These are phyloP conservation scores for Stenocarpella maydis DNA, from an alignment of 2,329 filamentous ascomycete species.

Conservation along the genomic window DNA sequence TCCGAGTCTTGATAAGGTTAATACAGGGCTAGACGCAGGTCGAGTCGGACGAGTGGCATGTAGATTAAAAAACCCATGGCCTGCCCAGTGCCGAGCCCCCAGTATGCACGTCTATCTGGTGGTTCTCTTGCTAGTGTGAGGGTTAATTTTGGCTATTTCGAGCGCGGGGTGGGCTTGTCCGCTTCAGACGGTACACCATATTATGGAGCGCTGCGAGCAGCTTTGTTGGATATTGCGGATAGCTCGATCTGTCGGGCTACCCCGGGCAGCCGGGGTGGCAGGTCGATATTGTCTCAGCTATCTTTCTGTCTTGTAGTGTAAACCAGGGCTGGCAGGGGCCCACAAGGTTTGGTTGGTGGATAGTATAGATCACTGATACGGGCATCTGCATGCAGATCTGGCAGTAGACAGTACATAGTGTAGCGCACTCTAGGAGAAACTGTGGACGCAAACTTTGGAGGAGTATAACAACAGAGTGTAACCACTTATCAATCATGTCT, in stretches of 20 bases:
- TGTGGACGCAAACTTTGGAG: slow-evolving; percentile 1
- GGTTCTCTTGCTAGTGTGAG: slow-evolving; percentile 14
- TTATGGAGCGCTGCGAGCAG: slow-evolving; percentile 2
- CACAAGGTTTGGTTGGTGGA: slow-evolving; percentile 6
- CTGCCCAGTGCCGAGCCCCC: slow-evolving; percentile 20
- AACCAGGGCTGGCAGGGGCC: neutral
- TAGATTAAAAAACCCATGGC: slow-evolving; percentile 1
- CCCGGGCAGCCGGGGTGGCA: neutral
- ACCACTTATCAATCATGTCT: slow-evolving; percentile 11
- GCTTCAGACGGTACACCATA: neutral
- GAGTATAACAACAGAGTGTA: slow-evolving; percentile 11
- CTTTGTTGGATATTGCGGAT: slow-evolving; percentile 16
- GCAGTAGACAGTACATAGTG: slow-evolving; percentile 17
- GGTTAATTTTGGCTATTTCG: neutral
- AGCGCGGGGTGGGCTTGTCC: slow-evolving; percentile 1
- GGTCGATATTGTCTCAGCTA: slow-evolving; percentile 10
- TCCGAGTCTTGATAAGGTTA: neutral
- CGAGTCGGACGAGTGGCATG: neutral
- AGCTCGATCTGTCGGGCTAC: neutral
- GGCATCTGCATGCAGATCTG: slow-evolving; percentile 13
- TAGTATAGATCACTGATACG: slow-evolving; percentile 11
- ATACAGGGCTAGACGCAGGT: neutral
- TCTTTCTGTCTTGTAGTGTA: neutral
- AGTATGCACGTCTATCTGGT: slow-evolving; percentile 28
- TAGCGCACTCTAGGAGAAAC: slow-evolving; percentile 21